Conservation (phyloP, 2,329 filamentous ascomycete species). For the Alternaria alternata region DNA sequence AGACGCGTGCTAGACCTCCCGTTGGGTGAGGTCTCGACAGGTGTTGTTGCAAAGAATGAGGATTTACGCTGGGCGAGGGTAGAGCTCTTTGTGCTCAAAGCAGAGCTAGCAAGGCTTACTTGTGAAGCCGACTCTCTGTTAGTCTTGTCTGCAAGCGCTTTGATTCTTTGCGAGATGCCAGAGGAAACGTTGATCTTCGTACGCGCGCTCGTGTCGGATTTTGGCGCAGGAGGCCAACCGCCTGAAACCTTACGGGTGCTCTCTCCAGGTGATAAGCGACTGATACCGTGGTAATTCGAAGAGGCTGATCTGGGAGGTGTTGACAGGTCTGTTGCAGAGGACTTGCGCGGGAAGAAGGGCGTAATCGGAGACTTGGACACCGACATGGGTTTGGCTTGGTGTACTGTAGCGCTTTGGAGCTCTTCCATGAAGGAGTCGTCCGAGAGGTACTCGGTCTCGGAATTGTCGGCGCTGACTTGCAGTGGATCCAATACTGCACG, state of each 20-base stretch:
- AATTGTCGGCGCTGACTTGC: constrained; percentile 49
- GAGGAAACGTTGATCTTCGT: constrained; percentile 87
- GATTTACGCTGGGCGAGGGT: constrained; percentile 50
- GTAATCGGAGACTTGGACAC: constrained; percentile 80
- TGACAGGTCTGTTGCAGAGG: constrained; percentile 32
- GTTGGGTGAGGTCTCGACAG: constrained; percentile 39
- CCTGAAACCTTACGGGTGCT: constrained; percentile 41
- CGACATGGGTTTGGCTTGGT: constrained; percentile 82
- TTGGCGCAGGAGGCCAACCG: constrained; percentile 40
- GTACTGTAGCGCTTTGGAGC: constrained; percentile 78
- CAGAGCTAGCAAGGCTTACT: constrained; percentile 31
- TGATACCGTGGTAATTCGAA: constrained; percentile 40
- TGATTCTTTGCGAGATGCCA: constrained; percentile 93
- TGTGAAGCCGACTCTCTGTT: constrained; percentile 55
- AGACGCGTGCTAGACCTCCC: constrained; percentile 38
- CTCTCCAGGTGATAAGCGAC: constrained; percentile 41
- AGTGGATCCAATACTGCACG: constrained; percentile 52
- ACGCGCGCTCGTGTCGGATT: constrained; percentile 47
- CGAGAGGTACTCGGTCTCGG: constrained; percentile 64
- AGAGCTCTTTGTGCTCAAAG: constrained; percentile 38
- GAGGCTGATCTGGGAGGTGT: constrained; percentile 47
- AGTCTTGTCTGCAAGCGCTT: constrained; percentile 83
- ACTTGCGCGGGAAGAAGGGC: constrained; percentile 62
- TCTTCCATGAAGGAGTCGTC: constrained; percentile 88
- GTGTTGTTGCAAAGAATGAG: constrained; percentile 48